Evolutionary conservation across 2,329 filamentous ascomycete species (phyloP), one percentile per base, ranked within the genome.

Genomic region (Hymenoscyphus fructigenus): DNA sequence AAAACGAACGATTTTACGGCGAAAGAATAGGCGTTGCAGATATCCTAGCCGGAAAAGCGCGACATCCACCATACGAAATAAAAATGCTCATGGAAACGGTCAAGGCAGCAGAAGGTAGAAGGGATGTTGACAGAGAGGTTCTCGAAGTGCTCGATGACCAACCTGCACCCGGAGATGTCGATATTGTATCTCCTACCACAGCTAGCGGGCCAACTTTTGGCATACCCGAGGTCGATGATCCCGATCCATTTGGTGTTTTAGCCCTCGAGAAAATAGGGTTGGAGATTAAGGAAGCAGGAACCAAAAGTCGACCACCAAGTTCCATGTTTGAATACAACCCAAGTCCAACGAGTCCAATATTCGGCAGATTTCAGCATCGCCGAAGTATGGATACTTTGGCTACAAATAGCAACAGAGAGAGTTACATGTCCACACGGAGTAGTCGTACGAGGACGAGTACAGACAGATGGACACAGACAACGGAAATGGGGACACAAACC

Each of bases 191-290:
- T 57, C 72, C 85, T 59, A 69, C 68, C 12, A 62, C 66, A 5
- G 53, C 65, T 7, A 72, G 57, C n/a, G 79, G 78, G 7, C 78
- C 82, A 34, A 79, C 80, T 1, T 97, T 97, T 78, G 93, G 93
- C 1, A 82, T 97, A 17, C 93, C 92, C 0, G 88, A 89, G 68
- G 79, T 81, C 3, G 87, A 93, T 62, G 94, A 98, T 71, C 93
- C 93, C 0, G 94, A 98, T 75, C 94, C 94, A 0, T 98, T 91
- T 74, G 94, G 94, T 28, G 91, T 97, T 29, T 85, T 93, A 68
- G 93, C 94, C 7, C 80, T 98, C n/a, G 92, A 97, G 75, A 89
- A 92, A 80, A 91, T 93, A 66, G 94, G 94, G 2, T 81, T 97
- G 63, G 91, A 94, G 71, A 95, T 98, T 69, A 86, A 91, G 61